Evolutionary conservation across 768 basidiomycete genomes (phyloP).

Genomic region (Boletus pseudopeckii): DNA sequence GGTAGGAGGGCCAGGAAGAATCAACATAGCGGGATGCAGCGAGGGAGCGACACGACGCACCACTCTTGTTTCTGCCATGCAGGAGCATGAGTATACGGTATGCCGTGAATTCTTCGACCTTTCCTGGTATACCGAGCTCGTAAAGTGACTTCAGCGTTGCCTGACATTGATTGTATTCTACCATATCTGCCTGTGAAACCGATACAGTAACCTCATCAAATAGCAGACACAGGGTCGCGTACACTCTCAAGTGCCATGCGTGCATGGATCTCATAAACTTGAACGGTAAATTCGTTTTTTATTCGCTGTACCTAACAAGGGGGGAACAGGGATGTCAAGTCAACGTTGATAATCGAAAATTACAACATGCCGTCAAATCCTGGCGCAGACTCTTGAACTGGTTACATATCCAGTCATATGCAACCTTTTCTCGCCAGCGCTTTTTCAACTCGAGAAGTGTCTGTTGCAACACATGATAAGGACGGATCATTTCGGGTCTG

Average conservation of each 20-base stretch:
- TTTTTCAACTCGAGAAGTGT: conserved; percentile 84
- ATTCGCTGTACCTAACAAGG: conserved; percentile 86
- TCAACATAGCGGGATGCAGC: conserved; percentile 2
- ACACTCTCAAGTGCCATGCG: conserved; percentile 94
- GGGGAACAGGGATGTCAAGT: conserved; percentile 8
- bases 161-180: conserved; percentile 99
- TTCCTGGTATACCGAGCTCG: conserved; percentile 88
- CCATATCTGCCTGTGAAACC: conserved; percentile 79
- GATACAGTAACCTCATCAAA: conserved; percentile 14
- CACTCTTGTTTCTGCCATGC: conserved; percentile 90
- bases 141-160: conserved; percentile 86
- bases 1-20: background rate
- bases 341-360: background rate
- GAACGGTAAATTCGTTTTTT: conserved; percentile 96
- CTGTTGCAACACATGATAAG: conserved; percentile 76
- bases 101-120: conserved; percentile 93
- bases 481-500: conserved; percentile 90
- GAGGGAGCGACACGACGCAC: conserved; percentile 43
- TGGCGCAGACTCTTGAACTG: conserved; percentile 98
- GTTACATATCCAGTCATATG: conserved; percentile 91
- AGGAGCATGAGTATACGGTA: conserved; percentile 96
- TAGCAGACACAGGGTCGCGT: conserved; percentile 25
- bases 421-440: conserved; percentile 75
- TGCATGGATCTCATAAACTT: conserved; percentile 97
- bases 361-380: conserved; percentile 83